Conservation (phyloP, 805 yeast genomes). For the Lipomyces orientalis region DNA sequence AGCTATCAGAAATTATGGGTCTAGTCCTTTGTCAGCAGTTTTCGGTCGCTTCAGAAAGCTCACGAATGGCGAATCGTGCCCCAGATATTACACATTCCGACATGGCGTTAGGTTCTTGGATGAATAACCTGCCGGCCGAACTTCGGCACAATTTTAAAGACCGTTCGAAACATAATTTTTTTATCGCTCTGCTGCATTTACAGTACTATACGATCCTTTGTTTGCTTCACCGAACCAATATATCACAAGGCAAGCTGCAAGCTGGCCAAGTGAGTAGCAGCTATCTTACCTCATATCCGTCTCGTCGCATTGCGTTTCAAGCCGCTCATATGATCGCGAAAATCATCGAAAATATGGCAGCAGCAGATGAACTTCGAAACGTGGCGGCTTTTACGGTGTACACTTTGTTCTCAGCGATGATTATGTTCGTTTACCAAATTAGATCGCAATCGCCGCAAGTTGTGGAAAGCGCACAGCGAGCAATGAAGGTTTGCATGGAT, state of each 20-base stretch:
- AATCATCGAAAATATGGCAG: slow-evolving; percentile 61
- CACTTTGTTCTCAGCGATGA: slow-evolving; percentile 65
- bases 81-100: slow-evolving; percentile 69
- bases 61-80: slow-evolving; percentile 50
- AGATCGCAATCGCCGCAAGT: slow-evolving; percentile 49
- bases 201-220: slow-evolving; percentile 77
- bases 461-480: slow-evolving; percentile 48
- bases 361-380: slow-evolving; percentile 55
- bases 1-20: slow-evolving; percentile 73
- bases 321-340: slow-evolving; percentile 77
- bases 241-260: slow-evolving; percentile 46
- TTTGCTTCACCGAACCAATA: slow-evolving; percentile 71
- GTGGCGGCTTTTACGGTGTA: slow-evolving; percentile 67
- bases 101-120: slow-evolving; percentile 78
- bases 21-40: slow-evolving; percentile 71
- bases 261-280: slow-evolving; percentile 21
- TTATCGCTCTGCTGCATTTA: slow-evolving; percentile 64
- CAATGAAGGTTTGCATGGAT: slow-evolving; percentile 46
- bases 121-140: slow-evolving; percentile 66
- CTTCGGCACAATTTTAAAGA: slow-evolving; percentile 66
- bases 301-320: slow-evolving; percentile 83
- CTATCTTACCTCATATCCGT: slow-evolving; percentile 54
- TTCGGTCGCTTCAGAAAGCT: slow-evolving; percentile 67
- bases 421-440: slow-evolving; percentile 73
- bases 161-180: slow-evolving; percentile 58